A percentile compares a stretch with the other conserved stretches of the same genome.
These are phyloP conservation scores for Leccinum truebloodii DNA, from an alignment of 768 basidiomycete species.

Conservation along the genomic window DNA sequence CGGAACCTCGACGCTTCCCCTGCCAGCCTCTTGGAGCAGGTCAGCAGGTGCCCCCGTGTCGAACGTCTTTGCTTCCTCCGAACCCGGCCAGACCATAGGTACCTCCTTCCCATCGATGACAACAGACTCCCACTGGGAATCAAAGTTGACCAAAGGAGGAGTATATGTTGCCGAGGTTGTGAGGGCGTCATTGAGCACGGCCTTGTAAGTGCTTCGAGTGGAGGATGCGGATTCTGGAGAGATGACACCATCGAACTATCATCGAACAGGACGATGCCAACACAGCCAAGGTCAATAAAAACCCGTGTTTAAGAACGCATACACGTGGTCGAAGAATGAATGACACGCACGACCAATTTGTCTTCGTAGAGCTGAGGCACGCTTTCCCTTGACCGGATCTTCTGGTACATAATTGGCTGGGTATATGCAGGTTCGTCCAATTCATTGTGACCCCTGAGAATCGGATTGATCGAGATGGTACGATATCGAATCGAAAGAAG, in stretches of 20 bases:
- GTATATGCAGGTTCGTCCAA: conserved; percentile 86
- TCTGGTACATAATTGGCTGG: conserved; percentile 88
- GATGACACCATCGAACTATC: conserved; percentile 40
- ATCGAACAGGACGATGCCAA: background rate
- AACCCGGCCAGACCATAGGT: conserved; percentile 58
- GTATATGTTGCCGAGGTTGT: conserved; percentile 45
- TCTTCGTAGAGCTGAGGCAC: conserved; percentile 62
- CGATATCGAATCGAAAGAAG: background rate
- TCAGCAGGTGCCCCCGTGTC: conserved; percentile 65
- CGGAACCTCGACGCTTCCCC: conserved; percentile 64
- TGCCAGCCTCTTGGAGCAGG: conserved; percentile 58
- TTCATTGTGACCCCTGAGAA: conserved; percentile 80
- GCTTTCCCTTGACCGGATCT: conserved; percentile 73
- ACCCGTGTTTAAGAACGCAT: background rate
- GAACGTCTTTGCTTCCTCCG: conserved; percentile 53
- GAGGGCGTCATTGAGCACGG: conserved; percentile 64
- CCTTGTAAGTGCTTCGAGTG: conserved; percentile 59
- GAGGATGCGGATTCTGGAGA: conserved; percentile 47
- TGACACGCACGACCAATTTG: conserved; percentile 60
- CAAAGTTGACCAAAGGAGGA: conserved; percentile 56
- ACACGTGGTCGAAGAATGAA: background rate
- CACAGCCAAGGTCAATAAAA: background rate
- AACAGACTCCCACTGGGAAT: conserved; percentile 62
- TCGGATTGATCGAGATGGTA: background rate
- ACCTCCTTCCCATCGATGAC: conserved; percentile 14